Base-by-base conservation (phyloP, 2,329 filamentous ascomycete genomes). In the Tolypocladium ovalisporum region DNA sequence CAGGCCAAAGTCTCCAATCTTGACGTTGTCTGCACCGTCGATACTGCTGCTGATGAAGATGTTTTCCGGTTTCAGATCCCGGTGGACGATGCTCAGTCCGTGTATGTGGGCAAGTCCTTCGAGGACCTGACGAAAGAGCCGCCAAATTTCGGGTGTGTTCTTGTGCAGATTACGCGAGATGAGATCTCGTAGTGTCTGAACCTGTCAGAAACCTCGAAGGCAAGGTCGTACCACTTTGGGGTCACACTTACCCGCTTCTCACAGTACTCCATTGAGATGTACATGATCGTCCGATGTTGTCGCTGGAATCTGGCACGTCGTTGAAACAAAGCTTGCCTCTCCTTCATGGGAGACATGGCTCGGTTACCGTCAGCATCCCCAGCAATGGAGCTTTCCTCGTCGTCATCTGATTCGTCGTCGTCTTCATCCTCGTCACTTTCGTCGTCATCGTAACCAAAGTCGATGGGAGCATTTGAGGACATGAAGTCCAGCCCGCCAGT, bases 241-340 rank as follows among this genome's bases (percentile, higher is more conserved):
- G 17, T 17, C 27, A 55, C 15, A 73, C 80, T 70, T 74, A 87
- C 85, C 63, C 89, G 84, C 68, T 93, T 94, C 69, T 97, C 93
- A 67, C 94, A 99, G 64, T 97, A 96, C 69, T 99, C 94, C 94
- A 99, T 99, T 60, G 96, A 94, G 57, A 99, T 97, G 69, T 97
- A 99, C 47, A 99, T 79, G 8, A 92, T 86, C 0, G 88, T 92
- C 55, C 82, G 83, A 59, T 82, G 80, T 4, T 82, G 74, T 49
- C 80, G 77, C 57, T 80, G 76, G 47, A 73, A 73, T 52, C 76
- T 59, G 59, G 69, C 61, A 57, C 74, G 63, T 15, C 69, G 66
- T 47, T 66, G 62, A 24, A 69, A 57, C 15, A 64, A 64, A 22
- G 60, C 62, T 12, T 67, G 64, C 39, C 67, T 67, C 27, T 70